Base-by-base conservation (phyloP, 805 yeast species). In the Candida silvatica region DNA sequence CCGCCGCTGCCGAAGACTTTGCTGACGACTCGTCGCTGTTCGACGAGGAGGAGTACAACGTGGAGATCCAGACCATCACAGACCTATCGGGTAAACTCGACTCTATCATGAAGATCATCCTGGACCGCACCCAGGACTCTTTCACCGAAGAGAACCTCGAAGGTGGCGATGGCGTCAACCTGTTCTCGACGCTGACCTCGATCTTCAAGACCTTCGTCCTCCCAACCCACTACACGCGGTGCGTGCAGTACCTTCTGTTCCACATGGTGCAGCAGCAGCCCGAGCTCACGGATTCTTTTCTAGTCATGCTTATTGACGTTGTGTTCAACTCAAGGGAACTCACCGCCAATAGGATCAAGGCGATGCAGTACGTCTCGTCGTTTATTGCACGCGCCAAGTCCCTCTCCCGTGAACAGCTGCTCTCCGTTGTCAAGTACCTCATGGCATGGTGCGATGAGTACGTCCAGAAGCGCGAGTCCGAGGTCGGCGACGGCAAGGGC, bases 141-240 rank as follows among this genome's bases (percentile, higher is more conserved):
- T 71, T 80, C 48, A 67, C 72, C 8, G 51, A 60, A 2, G 73
- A 72, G 20, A 65, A 67, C 29, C 49, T 80, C 20, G 69, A 68
- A 36, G 60, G 69, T 17, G 87, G 83, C 11, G 75, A 71, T 38
- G 85, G 87, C 2, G 71, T 85, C 6, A 58, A 67, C 11, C 61
- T 84, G 12, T 90, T 79, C 61, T 80, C 79, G 45, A 79, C 84
- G 2, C 62, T 92, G 37, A 72, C 82, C 1, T 73, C 88, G 2
- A 63, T 84, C 18, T 90, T 90, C 67, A 78, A 77, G 49, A 69
- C 86, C 1, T 92, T 85, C 46, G 72, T 92, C 27, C 63, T 90
- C 41, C 94, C 97, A 17, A 92, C 98, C 2, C 95, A 88, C 56
- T 80, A 81, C 54, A 90, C 97, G 9, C 77, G 84, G 49, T 79